These are phyloP conservation scores for Pleochaeta shiraiana DNA, from an alignment of 2,329 filamentous ascomycete species.

Conservation along the genomic window DNA sequence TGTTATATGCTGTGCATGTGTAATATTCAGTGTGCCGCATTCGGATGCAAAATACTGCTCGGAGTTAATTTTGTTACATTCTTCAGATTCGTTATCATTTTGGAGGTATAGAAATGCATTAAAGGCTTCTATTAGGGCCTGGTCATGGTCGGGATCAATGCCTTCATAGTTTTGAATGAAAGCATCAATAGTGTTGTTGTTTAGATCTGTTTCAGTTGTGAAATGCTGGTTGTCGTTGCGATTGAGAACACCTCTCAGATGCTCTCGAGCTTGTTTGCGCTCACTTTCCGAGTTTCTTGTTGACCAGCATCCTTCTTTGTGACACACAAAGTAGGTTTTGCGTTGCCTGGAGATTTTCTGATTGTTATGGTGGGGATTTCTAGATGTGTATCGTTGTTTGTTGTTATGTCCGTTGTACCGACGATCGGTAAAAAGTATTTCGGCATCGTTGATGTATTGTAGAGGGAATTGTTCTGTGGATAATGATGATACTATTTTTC, in stretches of 20 bases:
- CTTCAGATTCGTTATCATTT: no score
- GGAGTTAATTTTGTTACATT: no score
- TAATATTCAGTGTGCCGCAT: neutral
- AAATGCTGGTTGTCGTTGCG: neutral
- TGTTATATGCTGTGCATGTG: neutral
- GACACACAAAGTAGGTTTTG: neutral
- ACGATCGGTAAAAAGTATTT: neutral
- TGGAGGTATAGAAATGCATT: neutral
- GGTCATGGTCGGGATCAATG: neutral
- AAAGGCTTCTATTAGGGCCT: neutral
- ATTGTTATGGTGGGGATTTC: no score
- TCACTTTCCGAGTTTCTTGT: neutral
- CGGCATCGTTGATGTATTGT: no score
- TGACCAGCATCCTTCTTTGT: conserved; percentile 2
- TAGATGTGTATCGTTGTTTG: neutral
- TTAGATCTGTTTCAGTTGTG: neutral
- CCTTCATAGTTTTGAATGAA: neutral
- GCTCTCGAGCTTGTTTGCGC: neutral
- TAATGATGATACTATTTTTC: no score
- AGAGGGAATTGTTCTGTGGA: no score
- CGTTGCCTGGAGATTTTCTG: neutral
- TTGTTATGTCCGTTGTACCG: neutral
- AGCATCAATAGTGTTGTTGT: neutral
- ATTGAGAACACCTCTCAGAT: neutral
- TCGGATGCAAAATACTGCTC: no score